Conservation (phyloP, 2,329 filamentous ascomycete genomes). For the Penicillium sp. region DNA sequence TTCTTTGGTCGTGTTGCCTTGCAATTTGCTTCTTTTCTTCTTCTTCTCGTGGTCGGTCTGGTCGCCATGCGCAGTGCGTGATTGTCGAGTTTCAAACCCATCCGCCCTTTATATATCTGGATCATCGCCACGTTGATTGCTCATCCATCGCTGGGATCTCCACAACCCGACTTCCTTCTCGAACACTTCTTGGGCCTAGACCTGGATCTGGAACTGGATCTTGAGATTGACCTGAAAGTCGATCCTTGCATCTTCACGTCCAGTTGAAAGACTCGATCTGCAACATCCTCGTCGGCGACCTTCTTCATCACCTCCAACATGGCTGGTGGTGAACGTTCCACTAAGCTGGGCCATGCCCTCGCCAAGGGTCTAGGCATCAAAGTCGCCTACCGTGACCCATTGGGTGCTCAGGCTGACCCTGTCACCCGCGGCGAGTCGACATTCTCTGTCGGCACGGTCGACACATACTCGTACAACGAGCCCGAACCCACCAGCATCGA, state of each 20-base stretch:
- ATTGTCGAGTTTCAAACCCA: slow-evolving; percentile 10
- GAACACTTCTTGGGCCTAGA: neutral
- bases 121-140: slow-evolving; percentile 14
- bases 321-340: slow-evolving; percentile 35
- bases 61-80: slow-evolving; percentile 17
- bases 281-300: neutral
- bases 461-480: slow-evolving; percentile 83
- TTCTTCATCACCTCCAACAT: slow-evolving; percentile 25
- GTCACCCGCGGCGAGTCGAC: slow-evolving; percentile 77
- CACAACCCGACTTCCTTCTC: neutral
- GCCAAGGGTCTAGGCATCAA: slow-evolving; percentile 84
- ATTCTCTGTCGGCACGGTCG: slow-evolving; percentile 70
- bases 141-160: slow-evolving; percentile 3
- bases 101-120: slow-evolving; percentile 17
- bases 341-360: slow-evolving; percentile 69
- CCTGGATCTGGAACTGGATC: neutral
- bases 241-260: neutral
- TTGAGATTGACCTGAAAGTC: neutral
- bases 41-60: slow-evolving; percentile 4
- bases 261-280: neutral
- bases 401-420: slow-evolving; percentile 57
- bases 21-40: slow-evolving; percentile 11
- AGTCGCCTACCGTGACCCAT: slow-evolving; percentile 64
- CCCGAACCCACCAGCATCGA: slow-evolving; percentile 73
- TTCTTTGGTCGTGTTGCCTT: slow-evolving; percentile 3